Evolutionary conservation across 1,284 basidiomycete genomes (phyloP), one percentile per base, ranked within the genome.

Genomic region (Ustilago tritici): DNA sequence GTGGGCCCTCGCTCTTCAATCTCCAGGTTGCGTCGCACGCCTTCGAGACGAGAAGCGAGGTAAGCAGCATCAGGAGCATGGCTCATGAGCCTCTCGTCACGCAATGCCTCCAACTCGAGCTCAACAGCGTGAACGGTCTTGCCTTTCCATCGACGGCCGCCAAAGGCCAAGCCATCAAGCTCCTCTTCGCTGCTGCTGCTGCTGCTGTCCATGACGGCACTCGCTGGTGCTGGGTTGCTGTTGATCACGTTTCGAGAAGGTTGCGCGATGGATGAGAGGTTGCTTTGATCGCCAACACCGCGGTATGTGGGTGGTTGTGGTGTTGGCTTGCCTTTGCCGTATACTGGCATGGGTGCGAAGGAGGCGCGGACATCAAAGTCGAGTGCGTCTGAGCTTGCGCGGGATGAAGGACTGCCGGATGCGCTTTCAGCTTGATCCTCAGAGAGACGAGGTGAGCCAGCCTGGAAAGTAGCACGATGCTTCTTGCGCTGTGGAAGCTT

Each of bases 81-180:
- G 46, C 77, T 80, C 81, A 84, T 80, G 35, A 82, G 65, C 38
- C 68, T 68, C n/a, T 68, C 60, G 56, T 83, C 80, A 12, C 81
- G 76, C 54, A 83, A 50, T 15, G 72, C 68, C 57, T 84, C 82
- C 55, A 84, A 70, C 56, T 83, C 82, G 50, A 66, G 79, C 65
- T 84, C 82, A 34, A 84, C 81, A 10, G 82, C 82, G 56, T 82
- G 79, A 4, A 78, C 80, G n/a, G 82, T 84, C 68, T 80, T 82
- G 63, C 82, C 82, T 57, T 75, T 84, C 78, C 78, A 84, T 34
- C 70, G 62, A 7, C 70, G 62, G 15, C 80, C 80, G 14, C 65
- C 81, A 23, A 76, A 79, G 15, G 72, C 53, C 4, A 84, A 65
- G 10, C 82, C 79, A 28, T 65, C 64, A 2, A 61, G 64, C 17